Conservation (phyloP, 805 yeast genomes). For the Yarrowia porcina region DNA sequence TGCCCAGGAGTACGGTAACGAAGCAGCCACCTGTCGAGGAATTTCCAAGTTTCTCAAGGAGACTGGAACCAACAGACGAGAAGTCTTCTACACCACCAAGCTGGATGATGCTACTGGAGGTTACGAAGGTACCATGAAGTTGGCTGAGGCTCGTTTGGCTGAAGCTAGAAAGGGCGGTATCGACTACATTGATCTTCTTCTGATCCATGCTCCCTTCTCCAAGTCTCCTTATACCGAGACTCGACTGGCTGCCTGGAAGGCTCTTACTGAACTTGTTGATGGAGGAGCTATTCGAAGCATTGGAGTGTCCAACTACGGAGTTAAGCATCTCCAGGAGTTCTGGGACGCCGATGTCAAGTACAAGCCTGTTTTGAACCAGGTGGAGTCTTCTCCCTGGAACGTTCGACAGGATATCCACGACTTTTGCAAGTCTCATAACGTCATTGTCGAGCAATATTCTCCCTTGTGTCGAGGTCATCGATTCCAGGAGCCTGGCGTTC, state of each 20-base stretch:
- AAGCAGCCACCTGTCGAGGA: slow-evolving; percentile 65
- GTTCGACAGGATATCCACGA: slow-evolving; percentile 65
- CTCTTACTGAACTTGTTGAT: slow-evolving; percentile 63
- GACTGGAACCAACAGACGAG: slow-evolving; percentile 70
- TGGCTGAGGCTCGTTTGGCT: slow-evolving; percentile 64
- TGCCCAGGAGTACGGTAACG: slow-evolving; percentile 70
- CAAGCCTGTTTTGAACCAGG: slow-evolving; percentile 72
- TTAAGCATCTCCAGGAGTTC: slow-evolving; percentile 61
- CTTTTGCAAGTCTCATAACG: slow-evolving; percentile 54
- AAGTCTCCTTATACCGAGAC: slow-evolving; percentile 78
- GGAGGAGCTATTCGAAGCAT: slow-evolving; percentile 70
- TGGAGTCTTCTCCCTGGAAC: slow-evolving; percentile 89
- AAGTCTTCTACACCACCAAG: slow-evolving; percentile 74
- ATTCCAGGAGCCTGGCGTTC: slow-evolving; percentile 56
- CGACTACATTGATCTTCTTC: slow-evolving; percentile 77
- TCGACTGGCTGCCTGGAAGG: slow-evolving; percentile 69
- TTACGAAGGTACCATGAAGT: slow-evolving; percentile 52
- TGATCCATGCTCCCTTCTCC: slow-evolving; percentile 83
- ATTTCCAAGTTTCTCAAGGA: slow-evolving; percentile 61
- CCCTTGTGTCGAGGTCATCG: slow-evolving; percentile 37
- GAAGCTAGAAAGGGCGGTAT: slow-evolving; percentile 63
- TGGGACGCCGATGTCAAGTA: slow-evolving; percentile 63
- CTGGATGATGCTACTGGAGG: slow-evolving; percentile 67
- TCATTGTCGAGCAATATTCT: slow-evolving; percentile 74
- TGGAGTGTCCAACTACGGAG: slow-evolving; percentile 79